phyloP scores from a whole-genome alignment of 202 grass and related monocot genomes.

The Panicum virgatum region DNA sequence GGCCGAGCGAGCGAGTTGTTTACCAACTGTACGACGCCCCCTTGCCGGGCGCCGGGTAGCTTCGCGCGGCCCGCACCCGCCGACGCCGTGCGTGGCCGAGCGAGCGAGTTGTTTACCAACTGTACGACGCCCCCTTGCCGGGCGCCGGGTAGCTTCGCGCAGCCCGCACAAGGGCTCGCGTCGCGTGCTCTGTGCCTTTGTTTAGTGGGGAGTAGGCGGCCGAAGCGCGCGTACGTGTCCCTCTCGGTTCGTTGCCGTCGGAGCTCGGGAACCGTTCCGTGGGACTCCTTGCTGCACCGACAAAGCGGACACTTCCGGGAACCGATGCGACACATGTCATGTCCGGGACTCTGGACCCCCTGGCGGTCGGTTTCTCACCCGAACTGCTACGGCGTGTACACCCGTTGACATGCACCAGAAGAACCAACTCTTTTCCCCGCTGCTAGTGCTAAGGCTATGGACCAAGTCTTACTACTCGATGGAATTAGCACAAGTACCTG shows the following conservation, averaged over 20 bases:
- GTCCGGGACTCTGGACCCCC: not conserved
- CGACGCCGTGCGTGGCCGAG: not conserved
- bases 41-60: constrained; percentile 23
- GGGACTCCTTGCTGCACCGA: constrained; percentile 38
- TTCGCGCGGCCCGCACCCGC: not conserved
- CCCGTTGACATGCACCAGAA: not conserved
- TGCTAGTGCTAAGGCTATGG: too few relatives aligned
- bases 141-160: constrained; percentile 29
- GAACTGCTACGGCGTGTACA: not conserved
- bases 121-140: too few relatives aligned
- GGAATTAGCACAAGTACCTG: not conserved
- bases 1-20: not conserved
- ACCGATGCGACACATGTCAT: not conserved
- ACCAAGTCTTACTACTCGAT: not conserved
- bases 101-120: not conserved
- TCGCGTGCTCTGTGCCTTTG: not conserved
- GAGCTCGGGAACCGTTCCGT: not conserved
- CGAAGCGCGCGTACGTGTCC: constrained; percentile 29
- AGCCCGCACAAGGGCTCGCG: not conserved
- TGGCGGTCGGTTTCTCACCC: not conserved
- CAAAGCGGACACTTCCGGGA: not conserved
- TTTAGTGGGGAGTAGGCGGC: not conserved
- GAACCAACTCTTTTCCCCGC: not conserved
- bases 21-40: too few relatives aligned
- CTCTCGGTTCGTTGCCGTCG: not conserved